phyloP scores from a whole-genome alignment of 2,329 filamentous ascomycete genomes.

The Gnomoniopsis sp. region DNA sequence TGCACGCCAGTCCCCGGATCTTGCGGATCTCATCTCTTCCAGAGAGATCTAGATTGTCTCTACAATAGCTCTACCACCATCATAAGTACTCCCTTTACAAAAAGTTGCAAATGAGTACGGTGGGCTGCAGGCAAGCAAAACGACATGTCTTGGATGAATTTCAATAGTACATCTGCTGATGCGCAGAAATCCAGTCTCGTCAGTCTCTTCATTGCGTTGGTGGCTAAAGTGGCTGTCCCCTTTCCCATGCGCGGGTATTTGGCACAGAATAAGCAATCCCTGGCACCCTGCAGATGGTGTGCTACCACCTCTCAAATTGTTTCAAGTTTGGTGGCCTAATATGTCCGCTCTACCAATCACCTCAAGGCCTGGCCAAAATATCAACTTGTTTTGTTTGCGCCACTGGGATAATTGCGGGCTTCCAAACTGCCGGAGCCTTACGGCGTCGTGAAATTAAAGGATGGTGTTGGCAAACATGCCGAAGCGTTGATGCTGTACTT shows the following conservation, averaged over 20 bases:
- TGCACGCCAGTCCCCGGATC: too few relatives aligned
- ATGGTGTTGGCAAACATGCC: neutral
- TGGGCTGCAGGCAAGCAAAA: too few relatives aligned
- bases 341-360: constrained; percentile 6
- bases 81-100: too few relatives aligned
- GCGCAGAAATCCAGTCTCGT: too few relatives aligned
- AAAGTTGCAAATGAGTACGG: too few relatives aligned
- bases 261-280: neutral
- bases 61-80: too few relatives aligned
- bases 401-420: constrained; percentile 1
- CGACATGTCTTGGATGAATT: too few relatives aligned
- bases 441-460: constrained; percentile 4
- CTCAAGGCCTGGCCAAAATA: constrained; percentile 4
- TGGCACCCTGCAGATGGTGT: neutral
- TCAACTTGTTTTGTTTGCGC: neutral
- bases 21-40: too few relatives aligned
- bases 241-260: neutral
- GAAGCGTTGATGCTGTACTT: neutral
- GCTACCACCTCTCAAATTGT: neutral
- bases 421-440: neutral
- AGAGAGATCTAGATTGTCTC: too few relatives aligned
- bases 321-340: neutral
- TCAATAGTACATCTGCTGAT: too few relatives aligned
- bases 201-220: too few relatives aligned
- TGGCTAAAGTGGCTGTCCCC: too few relatives aligned